Conservation (phyloP, 2,329 filamentous ascomycete species). For the Xylaria arbuscula region DNA sequence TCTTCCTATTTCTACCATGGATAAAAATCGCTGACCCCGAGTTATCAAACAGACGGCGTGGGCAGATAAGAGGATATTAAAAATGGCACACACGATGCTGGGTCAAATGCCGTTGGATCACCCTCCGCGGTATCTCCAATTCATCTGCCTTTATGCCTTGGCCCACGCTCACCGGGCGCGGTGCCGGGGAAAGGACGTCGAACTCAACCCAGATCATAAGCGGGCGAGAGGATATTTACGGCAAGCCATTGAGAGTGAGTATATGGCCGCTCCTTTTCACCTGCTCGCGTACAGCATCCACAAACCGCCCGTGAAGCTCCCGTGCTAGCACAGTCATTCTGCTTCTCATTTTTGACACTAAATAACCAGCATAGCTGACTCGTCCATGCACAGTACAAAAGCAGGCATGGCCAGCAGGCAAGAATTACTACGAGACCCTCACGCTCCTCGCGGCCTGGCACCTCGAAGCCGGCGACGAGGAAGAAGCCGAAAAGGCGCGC, state of each 20-base stretch:
- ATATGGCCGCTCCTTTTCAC: not conserved
- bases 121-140: constrained; percentile 43
- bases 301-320: not conserved
- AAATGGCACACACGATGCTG: constrained; percentile 42
- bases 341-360: not conserved
- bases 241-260: constrained; percentile 40
- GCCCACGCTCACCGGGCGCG: constrained; percentile 40
- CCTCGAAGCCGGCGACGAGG: constrained; percentile 42
- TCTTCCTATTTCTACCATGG: no score
- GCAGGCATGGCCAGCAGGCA: constrained; percentile 42
- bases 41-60: constrained; percentile 33
- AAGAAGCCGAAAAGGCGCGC: constrained; percentile 39
- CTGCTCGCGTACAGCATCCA: not conserved
- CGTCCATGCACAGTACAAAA: constrained; percentile 34
- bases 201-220: constrained; percentile 39
- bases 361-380: constrained; percentile 17
- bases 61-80: constrained; percentile 42
- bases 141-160: constrained; percentile 44
- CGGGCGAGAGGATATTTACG: constrained; percentile 43
- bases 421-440: constrained; percentile 47
- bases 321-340: not conserved
- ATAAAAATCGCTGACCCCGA: not conserved
- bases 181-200: constrained; percentile 31
- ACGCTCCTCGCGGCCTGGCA: constrained; percentile 45
- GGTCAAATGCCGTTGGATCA: constrained; percentile 37